phyloP scores from a whole-genome alignment of 2,329 filamentous ascomycete genomes.

The Neonectria hederae region DNA sequence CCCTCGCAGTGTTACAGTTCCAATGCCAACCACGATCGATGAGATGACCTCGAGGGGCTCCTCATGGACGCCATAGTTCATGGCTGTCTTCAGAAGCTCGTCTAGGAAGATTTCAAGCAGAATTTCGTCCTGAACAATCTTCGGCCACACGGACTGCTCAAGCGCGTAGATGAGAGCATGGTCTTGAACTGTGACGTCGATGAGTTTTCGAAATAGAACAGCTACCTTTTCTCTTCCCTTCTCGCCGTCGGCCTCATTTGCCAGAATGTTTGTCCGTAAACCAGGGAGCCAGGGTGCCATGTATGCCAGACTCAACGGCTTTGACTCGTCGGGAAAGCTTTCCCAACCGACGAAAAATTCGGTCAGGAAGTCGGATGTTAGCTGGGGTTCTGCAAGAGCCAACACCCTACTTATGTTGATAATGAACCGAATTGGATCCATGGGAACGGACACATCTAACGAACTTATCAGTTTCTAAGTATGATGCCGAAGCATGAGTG shows the following conservation, averaged over 20 bases:
- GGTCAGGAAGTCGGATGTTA: constrained; percentile 75
- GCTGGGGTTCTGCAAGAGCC: constrained; percentile 70
- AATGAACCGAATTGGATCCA: constrained; percentile 71
- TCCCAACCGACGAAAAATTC: constrained; percentile 80
- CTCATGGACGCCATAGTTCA: constrained; percentile 65
- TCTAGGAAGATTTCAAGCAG: constrained; percentile 74
- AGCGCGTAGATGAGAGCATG: constrained; percentile 66
- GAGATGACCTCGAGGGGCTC: constrained; percentile 69
- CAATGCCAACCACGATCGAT: constrained; percentile 70
- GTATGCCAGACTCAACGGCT: constrained; percentile 72
- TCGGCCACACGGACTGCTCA: constrained; percentile 74
- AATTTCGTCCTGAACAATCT: constrained; percentile 70
- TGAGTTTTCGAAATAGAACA: constrained; percentile 70
- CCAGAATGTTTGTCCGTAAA: constrained; percentile 67
- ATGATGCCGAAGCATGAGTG: not conserved
- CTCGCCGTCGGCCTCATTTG: constrained; percentile 69
- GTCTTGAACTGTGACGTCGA: constrained; percentile 71
- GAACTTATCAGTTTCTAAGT: constrained; percentile 7
- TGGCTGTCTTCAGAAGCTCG: constrained; percentile 71
- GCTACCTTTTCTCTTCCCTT: constrained; percentile 73
- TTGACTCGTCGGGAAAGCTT: constrained; percentile 73
- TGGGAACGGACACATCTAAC: constrained; percentile 69
- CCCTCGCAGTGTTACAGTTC: constrained; percentile 71
- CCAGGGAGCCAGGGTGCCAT: constrained; percentile 76
- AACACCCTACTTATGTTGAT: constrained; percentile 72